These are phyloP conservation scores for Pochonia chlamydosporia DNA, from an alignment of 2,329 filamentous ascomycete genomes.

Conservation along the genomic window DNA sequence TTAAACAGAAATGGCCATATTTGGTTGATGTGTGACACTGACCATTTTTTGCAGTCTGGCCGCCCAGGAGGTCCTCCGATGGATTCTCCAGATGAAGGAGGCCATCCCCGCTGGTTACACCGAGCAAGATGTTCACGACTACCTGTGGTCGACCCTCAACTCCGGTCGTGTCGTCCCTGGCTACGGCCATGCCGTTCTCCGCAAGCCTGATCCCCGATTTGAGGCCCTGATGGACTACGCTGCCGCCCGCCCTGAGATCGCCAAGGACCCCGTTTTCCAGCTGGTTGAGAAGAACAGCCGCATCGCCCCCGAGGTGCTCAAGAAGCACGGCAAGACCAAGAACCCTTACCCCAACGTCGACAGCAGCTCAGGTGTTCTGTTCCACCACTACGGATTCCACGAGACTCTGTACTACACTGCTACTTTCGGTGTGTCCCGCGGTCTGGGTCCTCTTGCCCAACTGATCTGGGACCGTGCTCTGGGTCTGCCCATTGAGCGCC, in stretches of 20 bases:
- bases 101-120: slow-evolving; percentile 72
- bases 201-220: slow-evolving; percentile 95
- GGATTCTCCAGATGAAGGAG: slow-evolving; percentile 94
- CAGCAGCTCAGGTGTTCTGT: slow-evolving; percentile 85
- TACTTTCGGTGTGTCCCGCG: slow-evolving; percentile 63
- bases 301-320: slow-evolving; percentile 84
- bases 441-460: slow-evolving; percentile 84
- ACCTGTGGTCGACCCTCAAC: slow-evolving; percentile 90
- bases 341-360: slow-evolving; percentile 98
- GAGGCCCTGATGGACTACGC: slow-evolving; percentile 97
- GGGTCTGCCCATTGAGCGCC: slow-evolving; percentile 91
- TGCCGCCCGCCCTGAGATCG: slow-evolving; percentile 75
- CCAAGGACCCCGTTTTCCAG: slow-evolving; percentile 82
- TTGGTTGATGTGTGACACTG: not conserved
- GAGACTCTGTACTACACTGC: slow-evolving; percentile 92
- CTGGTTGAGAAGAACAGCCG: slow-evolving; percentile 91
- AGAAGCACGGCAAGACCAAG: slow-evolving; percentile 96
- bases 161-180: slow-evolving; percentile 91
- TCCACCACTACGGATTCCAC: slow-evolving; percentile 97
- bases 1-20: too few species aligned
- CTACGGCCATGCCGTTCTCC: slow-evolving; percentile 91
- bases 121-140: slow-evolving; percentile 77
- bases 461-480: slow-evolving; percentile 94
- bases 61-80: slow-evolving; percentile 93
- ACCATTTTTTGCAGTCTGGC: slow-evolving; percentile 54